Evolutionary conservation across 495 filamentous ascomycete genomes (phyloP).

Genomic region (Cercophora scortea): DNA sequence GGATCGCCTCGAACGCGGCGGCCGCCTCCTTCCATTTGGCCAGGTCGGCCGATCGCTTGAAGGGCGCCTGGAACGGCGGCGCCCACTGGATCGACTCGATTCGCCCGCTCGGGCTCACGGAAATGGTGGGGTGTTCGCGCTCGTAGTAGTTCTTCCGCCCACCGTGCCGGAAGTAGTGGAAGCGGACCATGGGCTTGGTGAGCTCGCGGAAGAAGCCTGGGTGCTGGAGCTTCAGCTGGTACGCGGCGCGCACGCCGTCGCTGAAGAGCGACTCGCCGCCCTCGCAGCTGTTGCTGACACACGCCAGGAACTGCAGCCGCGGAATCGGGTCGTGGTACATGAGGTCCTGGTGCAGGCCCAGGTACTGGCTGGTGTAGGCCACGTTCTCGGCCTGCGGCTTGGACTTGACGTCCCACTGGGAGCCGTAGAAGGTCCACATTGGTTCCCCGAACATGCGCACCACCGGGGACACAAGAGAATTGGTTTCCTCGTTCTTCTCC

Average conservation of each 20-base stretch:
- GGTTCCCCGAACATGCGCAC: no score
- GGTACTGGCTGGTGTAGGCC: conserved; percentile 72
- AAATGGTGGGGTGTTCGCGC: conserved; percentile 43
- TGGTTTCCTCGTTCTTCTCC: conserved; percentile 53
- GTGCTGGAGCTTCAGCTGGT: conserved; percentile 24
- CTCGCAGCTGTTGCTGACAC: conserved; percentile 61
- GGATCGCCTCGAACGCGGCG: conserved; percentile 30
- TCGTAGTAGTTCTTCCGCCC: conserved; percentile 53
- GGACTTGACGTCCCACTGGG: conserved; percentile 78
- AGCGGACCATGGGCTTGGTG: conserved; percentile 37
- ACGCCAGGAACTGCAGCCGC: conserved; percentile 78
- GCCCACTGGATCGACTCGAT: conserved; percentile 57
- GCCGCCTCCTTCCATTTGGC: conserved; percentile 32
- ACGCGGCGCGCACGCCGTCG: conserved; percentile 59
- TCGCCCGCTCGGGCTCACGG: conserved; percentile 3
- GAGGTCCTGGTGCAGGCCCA: conserved; percentile 88
- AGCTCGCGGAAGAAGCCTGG: conserved; percentile 30
- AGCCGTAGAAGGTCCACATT: conserved; percentile 73
- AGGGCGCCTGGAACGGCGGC: conserved; percentile 31
- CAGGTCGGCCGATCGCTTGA: background rate
- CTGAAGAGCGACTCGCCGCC: conserved; percentile 80
- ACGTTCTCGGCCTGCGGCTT: conserved; percentile 78
- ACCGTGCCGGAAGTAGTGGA: conserved; percentile 56
- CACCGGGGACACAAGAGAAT: conserved; percentile 37
- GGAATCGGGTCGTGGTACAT: conserved; percentile 79